Evolutionary conservation across 352 stramenopile genomes (phyloP).

Genomic region (Globisporangium spiculum): DNA sequence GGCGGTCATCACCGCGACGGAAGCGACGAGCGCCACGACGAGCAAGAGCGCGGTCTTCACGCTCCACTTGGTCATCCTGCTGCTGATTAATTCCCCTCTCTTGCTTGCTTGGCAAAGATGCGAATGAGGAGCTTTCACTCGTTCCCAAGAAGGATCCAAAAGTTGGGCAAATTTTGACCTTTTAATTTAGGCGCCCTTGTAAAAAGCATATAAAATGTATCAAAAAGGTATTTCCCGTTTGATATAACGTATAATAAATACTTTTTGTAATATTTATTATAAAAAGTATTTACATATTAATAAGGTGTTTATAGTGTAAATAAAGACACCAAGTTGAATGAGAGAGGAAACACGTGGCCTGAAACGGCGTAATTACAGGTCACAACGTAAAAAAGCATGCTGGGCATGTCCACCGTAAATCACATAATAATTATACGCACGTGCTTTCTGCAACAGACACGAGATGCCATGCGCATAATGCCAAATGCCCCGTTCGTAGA

Average conservation of each 20-base stretch:
- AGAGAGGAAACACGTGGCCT: neutral
- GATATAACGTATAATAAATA: no score
- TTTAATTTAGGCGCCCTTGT: neutral
- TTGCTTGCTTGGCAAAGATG: constrained; percentile 4
- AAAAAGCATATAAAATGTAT: neutral
- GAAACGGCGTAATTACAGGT: neutral
- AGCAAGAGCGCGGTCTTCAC: constrained; percentile 38
- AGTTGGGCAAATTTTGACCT: neutral
- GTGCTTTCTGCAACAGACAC: no score
- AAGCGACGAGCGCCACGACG: constrained; percentile 28
- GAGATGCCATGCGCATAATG: neutral
- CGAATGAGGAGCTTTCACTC: neutral
- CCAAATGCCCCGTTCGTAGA: neutral
- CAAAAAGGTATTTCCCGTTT: neutral
- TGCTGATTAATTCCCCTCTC: neutral
- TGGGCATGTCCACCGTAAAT: neutral
- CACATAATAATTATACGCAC: neutral
- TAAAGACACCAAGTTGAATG: neutral
- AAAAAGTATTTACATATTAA: neutral
- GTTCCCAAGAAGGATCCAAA: constrained; percentile 5
- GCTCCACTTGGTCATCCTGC: constrained; percentile 54
- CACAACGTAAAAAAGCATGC: neutral
- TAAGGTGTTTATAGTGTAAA: neutral
- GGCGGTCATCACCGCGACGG: constrained; percentile 24
- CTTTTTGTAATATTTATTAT: neutral